phyloP scores from a whole-genome alignment of 352 stramenopile species.

The Phytophthora gonapodyides region DNA sequence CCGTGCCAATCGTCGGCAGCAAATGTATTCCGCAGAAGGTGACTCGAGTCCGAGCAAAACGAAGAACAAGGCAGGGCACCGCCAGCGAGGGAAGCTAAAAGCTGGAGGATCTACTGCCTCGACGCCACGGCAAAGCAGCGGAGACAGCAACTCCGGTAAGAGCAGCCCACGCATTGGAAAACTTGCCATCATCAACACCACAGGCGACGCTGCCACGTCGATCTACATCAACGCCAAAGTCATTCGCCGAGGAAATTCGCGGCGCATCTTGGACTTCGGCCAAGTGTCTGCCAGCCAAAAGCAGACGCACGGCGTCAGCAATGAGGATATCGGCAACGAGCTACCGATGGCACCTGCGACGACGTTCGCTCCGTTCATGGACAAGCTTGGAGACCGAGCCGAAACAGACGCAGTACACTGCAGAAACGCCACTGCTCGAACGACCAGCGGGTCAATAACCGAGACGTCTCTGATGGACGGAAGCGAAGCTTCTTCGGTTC shows the following conservation, averaged over 20 bases:
- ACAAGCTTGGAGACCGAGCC: background rate
- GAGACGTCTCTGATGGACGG: background rate
- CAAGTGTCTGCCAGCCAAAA: slow-evolving; percentile 4
- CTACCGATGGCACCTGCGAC: slow-evolving; percentile 2
- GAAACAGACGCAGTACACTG: background rate
- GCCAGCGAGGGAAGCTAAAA: background rate
- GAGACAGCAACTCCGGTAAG: background rate
- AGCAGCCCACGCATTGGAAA: background rate
- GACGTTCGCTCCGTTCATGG: background rate
- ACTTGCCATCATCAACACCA: background rate
- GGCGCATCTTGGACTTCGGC: slow-evolving; percentile 13
- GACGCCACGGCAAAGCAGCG: slow-evolving; percentile 2
- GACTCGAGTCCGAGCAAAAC: no score
- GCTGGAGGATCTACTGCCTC: background rate
- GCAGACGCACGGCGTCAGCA: background rate
- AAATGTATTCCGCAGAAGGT: background rate
- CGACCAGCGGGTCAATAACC: slow-evolving; percentile 5
- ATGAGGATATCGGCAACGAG: background rate
- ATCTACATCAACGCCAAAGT: slow-evolving; percentile 12
- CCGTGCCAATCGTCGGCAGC: background rate
- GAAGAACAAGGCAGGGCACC: background rate
- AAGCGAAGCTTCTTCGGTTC: background rate
- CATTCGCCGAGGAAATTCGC: slow-evolving; percentile 5
- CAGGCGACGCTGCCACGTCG: slow-evolving; percentile 1
- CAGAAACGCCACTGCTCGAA: background rate